These are phyloP conservation scores for Fusarium tupiense DNA, from an alignment of 2,329 filamentous ascomycete genomes.

Conservation along the genomic window DNA sequence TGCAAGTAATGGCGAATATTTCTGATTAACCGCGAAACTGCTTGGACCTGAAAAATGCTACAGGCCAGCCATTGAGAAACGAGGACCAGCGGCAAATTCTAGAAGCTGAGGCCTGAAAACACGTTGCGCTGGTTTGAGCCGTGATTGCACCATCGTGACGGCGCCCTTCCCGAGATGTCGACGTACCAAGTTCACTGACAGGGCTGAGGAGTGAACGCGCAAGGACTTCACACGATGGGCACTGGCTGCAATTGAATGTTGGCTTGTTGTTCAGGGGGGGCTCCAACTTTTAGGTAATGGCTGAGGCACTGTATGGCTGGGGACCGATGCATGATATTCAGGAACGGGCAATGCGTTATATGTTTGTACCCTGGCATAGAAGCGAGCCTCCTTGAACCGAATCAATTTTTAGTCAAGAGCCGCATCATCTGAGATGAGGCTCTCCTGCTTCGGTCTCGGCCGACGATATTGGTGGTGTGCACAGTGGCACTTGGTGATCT, in stretches of 20 bases:
- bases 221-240: constrained; percentile 10
- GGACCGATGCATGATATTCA: constrained; percentile 33
- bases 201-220: constrained; percentile 19
- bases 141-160: constrained; percentile 37
- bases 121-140: constrained; percentile 32
- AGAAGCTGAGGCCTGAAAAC: constrained; percentile 8
- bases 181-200: constrained; percentile 21
- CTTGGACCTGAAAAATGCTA: not conserved
- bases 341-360: constrained; percentile 36
- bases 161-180: constrained; percentile 11
- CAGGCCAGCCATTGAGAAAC: constrained; percentile 10
- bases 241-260: not conserved
- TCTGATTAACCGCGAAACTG: not conserved
- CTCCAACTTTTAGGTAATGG: constrained; percentile 29
- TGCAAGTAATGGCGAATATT: constrained; percentile 25
- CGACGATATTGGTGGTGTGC: constrained; percentile 19
- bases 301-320: constrained; percentile 24
- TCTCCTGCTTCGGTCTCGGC: constrained; percentile 28
- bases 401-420: constrained; percentile 20
- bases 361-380: constrained; percentile 14
- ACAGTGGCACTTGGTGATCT: constrained; percentile 10
- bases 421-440: constrained; percentile 30
- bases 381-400: constrained; percentile 7
- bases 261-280: constrained; percentile 2
- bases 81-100: not conserved